A percentile compares a stretch with the other conserved stretches of the same genome.
Evolutionary conservation across 1,139 yeast genomes (phyloP).

Genomic region (Pichia sp.): DNA sequence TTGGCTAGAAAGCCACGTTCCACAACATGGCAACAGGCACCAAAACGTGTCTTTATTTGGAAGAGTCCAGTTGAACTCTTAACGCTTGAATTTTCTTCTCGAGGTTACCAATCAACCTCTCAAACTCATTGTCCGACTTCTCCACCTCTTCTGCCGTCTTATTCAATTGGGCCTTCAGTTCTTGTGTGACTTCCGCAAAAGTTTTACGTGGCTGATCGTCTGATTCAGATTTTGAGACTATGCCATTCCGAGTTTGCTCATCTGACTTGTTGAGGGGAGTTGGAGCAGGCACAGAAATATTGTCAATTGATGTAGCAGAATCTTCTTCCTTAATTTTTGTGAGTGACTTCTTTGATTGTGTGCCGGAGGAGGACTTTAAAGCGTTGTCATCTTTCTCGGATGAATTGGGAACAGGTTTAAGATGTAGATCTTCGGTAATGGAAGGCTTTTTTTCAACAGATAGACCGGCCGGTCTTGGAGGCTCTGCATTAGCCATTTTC

Average conservation of each 20-base stretch:
- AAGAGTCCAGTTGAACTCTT: constrained; percentile 11
- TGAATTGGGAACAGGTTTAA: background rate
- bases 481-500: background rate
- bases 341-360: background rate
- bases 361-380: background rate
- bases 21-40: constrained; percentile 2
- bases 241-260: background rate
- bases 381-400: background rate
- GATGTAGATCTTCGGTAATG: constrained; percentile 9
- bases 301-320: background rate
- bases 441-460: constrained; percentile 9
- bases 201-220: constrained; percentile 13
- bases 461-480: background rate
- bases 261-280: background rate
- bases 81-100: constrained; percentile 22
- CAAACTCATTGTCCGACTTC: constrained; percentile 23
- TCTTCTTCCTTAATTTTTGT: constrained; percentile 5
- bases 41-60: background rate
- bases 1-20: background rate
- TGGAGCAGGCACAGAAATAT: background rate
- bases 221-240: background rate
- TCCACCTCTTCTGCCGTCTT: constrained; percentile 23
- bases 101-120: constrained; percentile 19
- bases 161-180: constrained; percentile 21
- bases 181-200: constrained; percentile 23